Percentiles rank a stretch among this genome's conserved stretches.
phyloP scores from a whole-genome alignment of 257 asterid species.

The Phtheirospermum japonicum region DNA sequence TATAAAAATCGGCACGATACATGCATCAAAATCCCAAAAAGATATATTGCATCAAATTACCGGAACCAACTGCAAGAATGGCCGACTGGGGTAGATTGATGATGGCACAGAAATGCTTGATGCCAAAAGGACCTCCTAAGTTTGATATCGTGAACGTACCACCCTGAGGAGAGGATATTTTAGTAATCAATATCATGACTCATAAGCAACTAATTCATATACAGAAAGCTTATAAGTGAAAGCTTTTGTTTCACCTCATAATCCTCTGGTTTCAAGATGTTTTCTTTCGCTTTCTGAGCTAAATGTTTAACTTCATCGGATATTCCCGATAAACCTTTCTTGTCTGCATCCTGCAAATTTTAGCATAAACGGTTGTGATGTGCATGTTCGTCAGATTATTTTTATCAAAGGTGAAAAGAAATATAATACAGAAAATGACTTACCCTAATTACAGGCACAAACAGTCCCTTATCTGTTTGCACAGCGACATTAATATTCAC shows the following conservation, averaged over 20 bases:
- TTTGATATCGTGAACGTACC: conserved; percentile 93
- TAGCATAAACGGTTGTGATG: conserved; percentile 20
- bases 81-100: conserved; percentile 96
- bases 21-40: not conserved
- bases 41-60: conserved; percentile 37
- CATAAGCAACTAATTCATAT: not conserved
- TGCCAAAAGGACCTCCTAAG: conserved; percentile 96
- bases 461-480: conserved; percentile 91
- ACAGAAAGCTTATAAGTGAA: not conserved
- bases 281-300: conserved; percentile 83
- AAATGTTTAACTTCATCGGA: conserved; percentile 81
- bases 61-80: conserved; percentile 88
- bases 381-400: conserved; percentile 7
- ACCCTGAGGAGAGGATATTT: conserved; percentile 50
- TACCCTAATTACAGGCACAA: conserved; percentile 85
- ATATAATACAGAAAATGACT: conserved; percentile 21
- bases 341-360: conserved; percentile 85
- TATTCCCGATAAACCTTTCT: conserved; percentile 81
- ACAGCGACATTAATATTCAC: conserved; percentile 94
- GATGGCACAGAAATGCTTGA: conserved; percentile 96
- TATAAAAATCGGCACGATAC: not conserved
- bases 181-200: conserved; percentile 3
- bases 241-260: conserved; percentile 57
- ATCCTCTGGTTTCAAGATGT: conserved; percentile 91
- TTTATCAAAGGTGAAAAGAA: conserved; percentile 9